Base-by-base conservation (phyloP, 2,329 filamentous ascomycete species). In the Botrytis cinerea region DNA sequence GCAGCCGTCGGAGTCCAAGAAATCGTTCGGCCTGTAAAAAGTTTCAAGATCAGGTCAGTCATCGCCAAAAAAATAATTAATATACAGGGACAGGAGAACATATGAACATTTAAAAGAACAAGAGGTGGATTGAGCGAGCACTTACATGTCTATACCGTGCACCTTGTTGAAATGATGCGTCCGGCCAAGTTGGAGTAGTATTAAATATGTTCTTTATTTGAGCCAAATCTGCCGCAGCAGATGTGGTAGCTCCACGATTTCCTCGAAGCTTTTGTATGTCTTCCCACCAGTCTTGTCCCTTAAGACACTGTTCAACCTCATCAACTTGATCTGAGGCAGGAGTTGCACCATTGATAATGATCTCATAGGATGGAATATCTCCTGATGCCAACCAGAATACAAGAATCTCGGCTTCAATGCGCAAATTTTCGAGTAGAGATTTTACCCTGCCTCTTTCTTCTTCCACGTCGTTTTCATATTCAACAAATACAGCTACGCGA, bases 361-460 rank as follows among this genome's bases (percentile, higher is more conserved):
- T 85, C 76, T 95, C 90, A 78, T 97, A 97, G 0, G 90, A 91
- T 57, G 89, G 86, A 7, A 97, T 81, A 25, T 89, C 84, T 0
- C 93, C 93, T 67, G 89, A 92, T 1, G 93, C 92, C 57, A 97
- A 86, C 88, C 92, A 96, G 79, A 95, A 94, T 1, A 97, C 94
- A 22, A 92, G 82, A 0, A 97, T 88, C 75, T 93, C 86, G 4
- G 93, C 94, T 75, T 94, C 89, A 66, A 97, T 97, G 25, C 94
- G 87, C 14, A 97, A 82, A 80, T 95, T 97, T 35, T 93, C 92
- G 0, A 97, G 85, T 2, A 97, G 84, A 1, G 91, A 89, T 74
- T 89, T 89, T 25, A 97, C 91, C 73, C 93, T 86, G 1, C 87
- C 88, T 51, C 89, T 85, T 81, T 97, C 94, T 81, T 97, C 92